These are phyloP conservation scores for Tylopilus cervinicoccineus DNA, from an alignment of 768 basidiomycete species.

Conservation along the genomic window DNA sequence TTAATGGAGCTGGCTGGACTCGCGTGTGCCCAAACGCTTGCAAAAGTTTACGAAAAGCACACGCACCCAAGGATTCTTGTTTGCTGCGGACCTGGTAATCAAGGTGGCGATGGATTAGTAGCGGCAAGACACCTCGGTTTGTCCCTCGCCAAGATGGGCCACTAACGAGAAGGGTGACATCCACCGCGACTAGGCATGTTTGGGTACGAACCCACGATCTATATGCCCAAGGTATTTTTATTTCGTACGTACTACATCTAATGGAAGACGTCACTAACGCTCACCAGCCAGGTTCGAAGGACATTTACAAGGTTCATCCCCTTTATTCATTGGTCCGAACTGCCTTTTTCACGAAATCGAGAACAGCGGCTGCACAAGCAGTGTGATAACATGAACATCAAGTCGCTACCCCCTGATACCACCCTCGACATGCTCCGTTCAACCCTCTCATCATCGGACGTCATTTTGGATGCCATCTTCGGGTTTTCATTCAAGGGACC, in stretches of 20 bases:
- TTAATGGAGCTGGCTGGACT: constrained; percentile 96
- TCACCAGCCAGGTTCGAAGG: constrained; percentile 83
- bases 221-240: constrained; percentile 80
- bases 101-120: constrained; percentile 95
- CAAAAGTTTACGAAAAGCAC: constrained; percentile 67
- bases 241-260: neutral
- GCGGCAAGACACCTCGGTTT: constrained; percentile 91
- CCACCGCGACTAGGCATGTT: constrained; percentile 65
- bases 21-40: constrained; percentile 86
- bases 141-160: constrained; percentile 13
- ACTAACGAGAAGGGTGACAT: neutral
- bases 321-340: neutral
- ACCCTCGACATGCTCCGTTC: constrained; percentile 43
- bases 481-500: constrained; percentile 97
- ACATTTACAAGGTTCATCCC: constrained; percentile 72
- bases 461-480: constrained; percentile 94
- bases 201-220: constrained; percentile 84
- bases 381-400: constrained; percentile 86
- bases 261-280: neutral
- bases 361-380: constrained; percentile 74
- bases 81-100: constrained; percentile 96
- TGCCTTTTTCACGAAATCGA: neutral
- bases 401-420: constrained; percentile 52
- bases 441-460: constrained; percentile 60
- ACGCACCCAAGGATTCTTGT: constrained; percentile 80